These are phyloP conservation scores for Phialophora expanda DNA, from an alignment of 2,329 filamentous ascomycete genomes.

Conservation along the genomic window DNA sequence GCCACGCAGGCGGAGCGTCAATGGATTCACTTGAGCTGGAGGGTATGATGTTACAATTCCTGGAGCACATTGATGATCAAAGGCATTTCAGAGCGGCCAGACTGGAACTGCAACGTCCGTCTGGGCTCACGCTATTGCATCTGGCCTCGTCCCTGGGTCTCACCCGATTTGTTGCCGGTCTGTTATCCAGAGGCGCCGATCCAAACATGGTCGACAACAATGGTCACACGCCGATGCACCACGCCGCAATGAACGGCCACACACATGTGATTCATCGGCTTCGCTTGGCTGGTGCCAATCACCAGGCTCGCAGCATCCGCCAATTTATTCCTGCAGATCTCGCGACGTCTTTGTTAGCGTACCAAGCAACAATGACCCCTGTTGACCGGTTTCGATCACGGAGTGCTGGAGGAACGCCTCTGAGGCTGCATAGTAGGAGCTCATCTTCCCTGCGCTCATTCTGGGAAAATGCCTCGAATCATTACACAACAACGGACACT, in stretches of 20 bases:
- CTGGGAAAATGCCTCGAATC: constrained; percentile 62
- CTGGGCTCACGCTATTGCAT: constrained; percentile 81
- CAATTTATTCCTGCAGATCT: constrained; percentile 75
- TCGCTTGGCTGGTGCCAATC: constrained; percentile 74
- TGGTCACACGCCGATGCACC: constrained; percentile 81
- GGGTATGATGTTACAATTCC: constrained; percentile 69
- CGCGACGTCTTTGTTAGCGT: constrained; percentile 67
- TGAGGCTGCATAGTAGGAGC: constrained; percentile 65
- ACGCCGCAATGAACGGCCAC: constrained; percentile 77
- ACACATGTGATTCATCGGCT: constrained; percentile 76
- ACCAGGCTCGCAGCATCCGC: constrained; percentile 70
- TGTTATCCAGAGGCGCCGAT: constrained; percentile 78
- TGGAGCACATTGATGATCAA: constrained; percentile 73
- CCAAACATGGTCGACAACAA: constrained; percentile 75
- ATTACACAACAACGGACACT: constrained; percentile 47
- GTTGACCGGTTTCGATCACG: constrained; percentile 69
- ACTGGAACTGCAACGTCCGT: constrained; percentile 68
- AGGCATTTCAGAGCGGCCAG: constrained; percentile 55
- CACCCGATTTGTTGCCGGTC: constrained; percentile 74
- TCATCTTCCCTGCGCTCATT: constrained; percentile 69
- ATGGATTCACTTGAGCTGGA: constrained; percentile 63
- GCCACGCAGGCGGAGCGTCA: constrained; percentile 50
- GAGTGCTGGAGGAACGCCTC: constrained; percentile 64
- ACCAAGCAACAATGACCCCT: constrained; percentile 66
- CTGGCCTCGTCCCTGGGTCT: constrained; percentile 77